Conservation (phyloP, 2,329 filamentous ascomycete species). For the Trichoderma sp. region DNA sequence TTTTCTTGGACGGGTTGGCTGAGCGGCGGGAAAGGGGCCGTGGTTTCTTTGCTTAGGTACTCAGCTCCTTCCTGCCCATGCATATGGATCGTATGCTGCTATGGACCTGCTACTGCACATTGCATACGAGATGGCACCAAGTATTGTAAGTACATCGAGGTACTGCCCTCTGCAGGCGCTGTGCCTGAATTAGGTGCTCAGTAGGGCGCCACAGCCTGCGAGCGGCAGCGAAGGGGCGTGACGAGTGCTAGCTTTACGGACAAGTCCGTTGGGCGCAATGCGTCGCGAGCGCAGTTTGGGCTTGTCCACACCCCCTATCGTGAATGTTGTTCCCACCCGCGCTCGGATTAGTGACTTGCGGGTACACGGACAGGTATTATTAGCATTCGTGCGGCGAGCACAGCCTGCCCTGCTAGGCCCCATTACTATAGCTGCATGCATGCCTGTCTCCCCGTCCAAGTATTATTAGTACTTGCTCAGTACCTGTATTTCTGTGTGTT, state of each 20-base stretch:
- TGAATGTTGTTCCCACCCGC: background rate
- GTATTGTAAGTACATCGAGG: background rate
- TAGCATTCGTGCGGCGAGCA: constrained; percentile 20
- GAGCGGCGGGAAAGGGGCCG: constrained; percentile 9
- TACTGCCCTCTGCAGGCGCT: background rate
- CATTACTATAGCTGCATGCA: background rate
- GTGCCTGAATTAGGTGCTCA: background rate
- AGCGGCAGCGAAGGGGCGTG: background rate
- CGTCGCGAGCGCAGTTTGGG: background rate
- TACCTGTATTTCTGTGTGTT: background rate
- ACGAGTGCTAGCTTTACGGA: constrained; percentile 5
- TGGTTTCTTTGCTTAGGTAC: constrained; percentile 15
- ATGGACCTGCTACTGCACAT: background rate
- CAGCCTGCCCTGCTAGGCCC: constrained; percentile 4
- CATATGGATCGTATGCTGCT: background rate
- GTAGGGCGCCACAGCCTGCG: constrained; percentile 1
- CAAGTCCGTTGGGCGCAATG: constrained; percentile 14
- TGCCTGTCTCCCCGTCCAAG: background rate
- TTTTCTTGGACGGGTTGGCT: background rate
- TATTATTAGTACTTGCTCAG: background rate
- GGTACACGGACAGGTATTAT: constrained; percentile 14
- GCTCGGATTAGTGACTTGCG: background rate
- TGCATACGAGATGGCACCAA: background rate
- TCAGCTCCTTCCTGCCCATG: background rate
- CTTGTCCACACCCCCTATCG: constrained; percentile 3